Base-by-base conservation (phyloP, 139 green algal species). In the Gonium pectorale region DNA sequence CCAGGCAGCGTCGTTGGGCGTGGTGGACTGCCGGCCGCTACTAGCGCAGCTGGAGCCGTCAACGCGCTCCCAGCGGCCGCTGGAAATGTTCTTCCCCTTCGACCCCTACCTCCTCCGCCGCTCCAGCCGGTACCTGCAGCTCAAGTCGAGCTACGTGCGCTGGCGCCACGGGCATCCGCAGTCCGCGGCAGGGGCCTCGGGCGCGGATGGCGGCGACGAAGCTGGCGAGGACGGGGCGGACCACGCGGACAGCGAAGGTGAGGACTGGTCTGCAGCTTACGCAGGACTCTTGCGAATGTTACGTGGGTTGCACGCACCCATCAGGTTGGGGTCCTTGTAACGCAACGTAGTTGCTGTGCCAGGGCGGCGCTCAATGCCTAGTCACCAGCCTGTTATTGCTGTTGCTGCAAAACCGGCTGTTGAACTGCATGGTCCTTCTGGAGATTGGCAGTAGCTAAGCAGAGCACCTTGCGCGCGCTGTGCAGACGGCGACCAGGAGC, bases 1-100 rank as follows among this genome's bases (percentile, higher is more conserved):
- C 44, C 90, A 94, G 71, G 87, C 83, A 9, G 37, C 79, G 1
- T 60, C 83, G n/a, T 85, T 93, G 40, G 90, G 89, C 22, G 56
- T 95, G 8, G 54, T 86, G 35, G 90, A 94, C 54, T 46, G 88
- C 35, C 31, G 75, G 46, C 64, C 82, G 46, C 67, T 86, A 8
- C 15, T 80, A 26, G 29, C 71, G 43, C 59, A 83, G 35, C n/a
- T 72, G 56, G 75, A 71, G 59, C 43, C 63, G 4, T 22, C 43
- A 13, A 44, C 46, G 43, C 60, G 83, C 38, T 77, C 63, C 29
- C 70, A 87, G 44, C 89, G 94, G 7, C 91, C 92, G 3, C 90
- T 98, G 73, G 96, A 98, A 86, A 96, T 97, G 88, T 98, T 98
- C 86, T 99, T 99, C 70, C 96, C 96, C 6, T 98, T 98, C 77